Base-by-base conservation (phyloP, 176 grass and related monocot species). In the Neostapfia colusana region DNA sequence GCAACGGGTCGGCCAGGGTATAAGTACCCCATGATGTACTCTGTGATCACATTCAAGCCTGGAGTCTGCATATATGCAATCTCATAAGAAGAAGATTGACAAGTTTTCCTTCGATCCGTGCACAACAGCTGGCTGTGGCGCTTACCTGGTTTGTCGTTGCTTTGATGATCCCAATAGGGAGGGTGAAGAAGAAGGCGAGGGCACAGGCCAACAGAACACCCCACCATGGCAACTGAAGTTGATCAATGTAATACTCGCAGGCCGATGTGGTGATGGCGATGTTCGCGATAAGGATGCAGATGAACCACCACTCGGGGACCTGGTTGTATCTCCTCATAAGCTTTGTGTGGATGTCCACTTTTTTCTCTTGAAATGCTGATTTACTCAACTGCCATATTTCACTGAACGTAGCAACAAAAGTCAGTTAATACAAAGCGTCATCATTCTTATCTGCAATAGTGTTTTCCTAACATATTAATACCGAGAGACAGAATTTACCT, bases 151-250 rank as follows among this genome's bases (percentile, higher is more conserved):
- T 97, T 0, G 91, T 97, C 60, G 94, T 93, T 39, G 94, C 94
- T 46, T 84, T 97, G 74, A 97, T 97, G 62, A 97, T 93, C 45
- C 94, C 94, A 0, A 97, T 85, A 62, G 90, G 94, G 14, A 97
- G 89, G 66, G 94, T 97, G 73, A 89, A 97, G 88, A 81, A 86
- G 53, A 93, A 74, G 1, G 94, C 90, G 8, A 97, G 60, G 40
- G 70, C 84, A 59, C 94, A 97, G 11, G 94, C 90, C 8, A 97
- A 83, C 25, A 97, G 46, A 21, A 97, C 90, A 14, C 93, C 90
- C 93, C 93, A 97, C 93, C 93, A 97, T 8, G 93, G 93, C 37
- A 97, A 67, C 67, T 97, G 93, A 50, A 97, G 93, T 72, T 91
- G 86, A 16, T 97, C 90, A 15, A 91, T 91, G 67, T 97, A 93